A percentile compares a stretch with the other conserved stretches of the same genome.
Evolutionary conservation across 495 filamentous ascomycete species (phyloP).

Genomic region (Penicillium cinerascens): DNA sequence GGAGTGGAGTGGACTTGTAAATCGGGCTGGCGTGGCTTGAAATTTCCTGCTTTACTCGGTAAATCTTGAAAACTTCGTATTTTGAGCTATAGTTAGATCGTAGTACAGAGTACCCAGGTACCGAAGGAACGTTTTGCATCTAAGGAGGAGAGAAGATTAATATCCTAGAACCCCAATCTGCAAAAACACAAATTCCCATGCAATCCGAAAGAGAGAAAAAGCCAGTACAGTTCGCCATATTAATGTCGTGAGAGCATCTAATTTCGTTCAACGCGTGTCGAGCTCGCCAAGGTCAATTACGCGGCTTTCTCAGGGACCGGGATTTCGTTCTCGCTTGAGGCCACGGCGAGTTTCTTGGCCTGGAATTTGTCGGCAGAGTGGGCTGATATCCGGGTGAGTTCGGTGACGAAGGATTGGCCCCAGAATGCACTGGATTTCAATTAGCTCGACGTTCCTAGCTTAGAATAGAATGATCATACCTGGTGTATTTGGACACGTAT

Average conservation of each 20-base stretch:
- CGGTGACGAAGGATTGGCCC: conserved; percentile 90
- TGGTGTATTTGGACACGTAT: conserved; percentile 95
- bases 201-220: conserved; percentile 14
- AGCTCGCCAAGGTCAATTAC: not conserved
- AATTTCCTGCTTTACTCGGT: too few relatives aligned
- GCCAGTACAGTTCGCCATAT: conserved; percentile 30
- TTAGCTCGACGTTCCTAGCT: conserved; percentile 6
- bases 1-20: too few relatives aligned
- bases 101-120: not conserved
- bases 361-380: conserved; percentile 44
- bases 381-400: conserved; percentile 68
- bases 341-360: conserved; percentile 28
- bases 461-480: conserved; percentile 35
- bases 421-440: conserved; percentile 71
- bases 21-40: too few relatives aligned
- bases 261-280: conserved; percentile 11
- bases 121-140: not conserved
- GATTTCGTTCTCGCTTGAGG: conserved; percentile 12
- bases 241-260: conserved; percentile 29
- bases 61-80: too few relatives aligned
- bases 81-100: not conserved
- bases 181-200: conserved; percentile 7
- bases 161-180: not conserved
- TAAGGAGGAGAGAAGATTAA: not conserved
- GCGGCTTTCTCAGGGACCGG: conserved; percentile 2